Evolutionary conservation across 805 yeast species (phyloP).

Genomic region (Saccharomycopsis babjevae): DNA sequence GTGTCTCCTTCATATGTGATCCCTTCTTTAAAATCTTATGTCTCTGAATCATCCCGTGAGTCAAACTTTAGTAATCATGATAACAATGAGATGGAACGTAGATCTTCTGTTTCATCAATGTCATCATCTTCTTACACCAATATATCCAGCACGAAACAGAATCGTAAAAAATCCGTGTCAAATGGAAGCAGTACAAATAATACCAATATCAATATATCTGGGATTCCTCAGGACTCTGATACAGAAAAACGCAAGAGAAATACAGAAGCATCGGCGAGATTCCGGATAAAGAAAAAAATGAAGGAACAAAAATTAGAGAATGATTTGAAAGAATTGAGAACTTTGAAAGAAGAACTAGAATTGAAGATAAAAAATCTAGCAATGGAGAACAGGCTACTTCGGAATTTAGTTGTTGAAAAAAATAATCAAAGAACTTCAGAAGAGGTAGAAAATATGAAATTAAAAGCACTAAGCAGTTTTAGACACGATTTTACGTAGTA

Average conservation of each 20-base stretch:
- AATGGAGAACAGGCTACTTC: conserved; percentile 83
- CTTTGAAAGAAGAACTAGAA: conserved; percentile 55
- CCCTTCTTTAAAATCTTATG: background rate
- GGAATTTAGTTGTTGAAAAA: conserved; percentile 76
- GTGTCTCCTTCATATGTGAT: background rate
- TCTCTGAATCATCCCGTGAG: background rate
- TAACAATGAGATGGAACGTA: background rate
- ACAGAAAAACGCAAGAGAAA: conserved; percentile 75
- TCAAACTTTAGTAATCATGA: background rate
- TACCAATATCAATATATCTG: background rate
- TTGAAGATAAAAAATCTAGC: conserved; percentile 72
- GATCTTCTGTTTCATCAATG: background rate
- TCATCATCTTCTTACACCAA: background rate
- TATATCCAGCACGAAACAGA: background rate
- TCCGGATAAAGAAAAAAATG: conserved; percentile 82
- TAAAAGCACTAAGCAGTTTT: conserved; percentile 29
- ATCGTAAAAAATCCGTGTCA: background rate
- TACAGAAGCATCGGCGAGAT: conserved; percentile 91
- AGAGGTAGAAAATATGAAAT: conserved; percentile 42
- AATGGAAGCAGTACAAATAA: background rate
- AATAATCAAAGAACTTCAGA: conserved; percentile 44
- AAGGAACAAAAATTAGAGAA: conserved; percentile 88
- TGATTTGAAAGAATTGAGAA: conserved; percentile 61
- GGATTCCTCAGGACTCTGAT: conserved; percentile 27
- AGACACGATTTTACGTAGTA: background rate